phyloP scores from a whole-genome alignment of 495 filamentous ascomycete genomes.

The Aspergillus saccharolyticus region DNA sequence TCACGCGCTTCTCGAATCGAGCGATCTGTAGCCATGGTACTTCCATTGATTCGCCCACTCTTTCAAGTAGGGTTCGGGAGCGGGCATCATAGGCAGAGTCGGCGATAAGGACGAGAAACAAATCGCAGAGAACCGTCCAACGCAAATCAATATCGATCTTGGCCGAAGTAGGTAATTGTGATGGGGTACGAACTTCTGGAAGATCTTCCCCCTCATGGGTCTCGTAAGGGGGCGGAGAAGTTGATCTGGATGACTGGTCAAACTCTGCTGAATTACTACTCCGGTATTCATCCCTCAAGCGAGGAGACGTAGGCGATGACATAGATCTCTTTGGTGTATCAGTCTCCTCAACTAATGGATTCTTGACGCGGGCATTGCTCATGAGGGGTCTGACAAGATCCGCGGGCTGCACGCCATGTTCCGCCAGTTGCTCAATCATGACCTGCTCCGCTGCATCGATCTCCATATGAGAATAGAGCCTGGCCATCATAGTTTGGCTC shows the following conservation, averaged over 20 bases:
- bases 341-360: conserved; percentile 66
- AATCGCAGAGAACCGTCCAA: conserved; percentile 95
- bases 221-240: conserved; percentile 67
- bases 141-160: conserved; percentile 94
- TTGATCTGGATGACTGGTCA: conserved; percentile 27
- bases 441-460: conserved; percentile 83
- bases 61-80: conserved; percentile 79
- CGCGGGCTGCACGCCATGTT: conserved; percentile 78
- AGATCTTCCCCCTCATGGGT: conserved; percentile 64
- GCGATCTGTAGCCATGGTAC: conserved; percentile 92
- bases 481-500: conserved; percentile 95
- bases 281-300: conserved; percentile 22
- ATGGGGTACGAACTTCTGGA: conserved; percentile 70
- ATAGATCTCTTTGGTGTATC: conserved; percentile 24
- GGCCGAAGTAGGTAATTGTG: conserved; percentile 69
- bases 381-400: conserved; percentile 85
- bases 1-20: conserved; percentile 94
- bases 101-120: conserved; percentile 93
- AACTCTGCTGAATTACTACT: conserved; percentile 28
- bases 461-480: conserved; percentile 93
- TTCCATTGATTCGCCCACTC: conserved; percentile 70
- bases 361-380: conserved; percentile 90
- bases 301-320: conserved; percentile 29
- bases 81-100: conserved; percentile 90
- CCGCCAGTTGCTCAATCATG: conserved; percentile 96